These are phyloP conservation scores for Wallacemonas rigidus DNA, from an alignment of 208 protist genomes.

Conservation along the genomic window DNA sequence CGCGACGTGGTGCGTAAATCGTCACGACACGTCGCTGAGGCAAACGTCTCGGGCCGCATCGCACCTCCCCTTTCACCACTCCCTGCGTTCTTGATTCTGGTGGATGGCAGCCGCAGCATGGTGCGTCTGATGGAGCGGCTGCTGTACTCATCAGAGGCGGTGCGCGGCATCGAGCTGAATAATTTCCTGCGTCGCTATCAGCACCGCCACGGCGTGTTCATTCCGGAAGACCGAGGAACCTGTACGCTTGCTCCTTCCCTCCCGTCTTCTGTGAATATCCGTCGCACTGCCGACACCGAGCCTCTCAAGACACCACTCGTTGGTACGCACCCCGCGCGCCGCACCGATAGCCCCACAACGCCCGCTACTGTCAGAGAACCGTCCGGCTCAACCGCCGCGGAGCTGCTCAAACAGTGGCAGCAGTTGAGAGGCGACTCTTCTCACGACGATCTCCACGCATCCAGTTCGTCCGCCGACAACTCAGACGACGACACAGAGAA, in stretches of 20 bases:
- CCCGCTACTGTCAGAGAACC: neutral
- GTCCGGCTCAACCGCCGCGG: neutral
- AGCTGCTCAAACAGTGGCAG: conserved; percentile 9
- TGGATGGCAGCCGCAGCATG: conserved; percentile 29
- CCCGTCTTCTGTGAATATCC: neutral
- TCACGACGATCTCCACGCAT: neutral
- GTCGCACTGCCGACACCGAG: no score
- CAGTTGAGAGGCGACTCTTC: neutral
- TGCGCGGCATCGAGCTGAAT: conserved; percentile 62
- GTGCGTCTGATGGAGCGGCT: conserved; percentile 60
- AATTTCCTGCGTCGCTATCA: conserved; percentile 64
- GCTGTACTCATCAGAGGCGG: conserved; percentile 46
- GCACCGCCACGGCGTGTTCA: conserved; percentile 38
- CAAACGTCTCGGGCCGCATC: no score
- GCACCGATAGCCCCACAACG: neutral
- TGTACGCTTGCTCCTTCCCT: neutral
- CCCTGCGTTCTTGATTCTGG: neutral
- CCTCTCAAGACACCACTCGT: no score
- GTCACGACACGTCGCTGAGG: no score
- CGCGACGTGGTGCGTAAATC: conserved; percentile 24
- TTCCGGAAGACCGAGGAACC: conserved; percentile 9
- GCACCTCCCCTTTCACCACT: neutral
- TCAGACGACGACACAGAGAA: conserved; percentile 21
- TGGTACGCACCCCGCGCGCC: no score
- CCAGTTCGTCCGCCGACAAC: conserved; percentile 8